Conservation (phyloP, 352 stramenopile genomes). For the Globisporangium orthogonon region DNA sequence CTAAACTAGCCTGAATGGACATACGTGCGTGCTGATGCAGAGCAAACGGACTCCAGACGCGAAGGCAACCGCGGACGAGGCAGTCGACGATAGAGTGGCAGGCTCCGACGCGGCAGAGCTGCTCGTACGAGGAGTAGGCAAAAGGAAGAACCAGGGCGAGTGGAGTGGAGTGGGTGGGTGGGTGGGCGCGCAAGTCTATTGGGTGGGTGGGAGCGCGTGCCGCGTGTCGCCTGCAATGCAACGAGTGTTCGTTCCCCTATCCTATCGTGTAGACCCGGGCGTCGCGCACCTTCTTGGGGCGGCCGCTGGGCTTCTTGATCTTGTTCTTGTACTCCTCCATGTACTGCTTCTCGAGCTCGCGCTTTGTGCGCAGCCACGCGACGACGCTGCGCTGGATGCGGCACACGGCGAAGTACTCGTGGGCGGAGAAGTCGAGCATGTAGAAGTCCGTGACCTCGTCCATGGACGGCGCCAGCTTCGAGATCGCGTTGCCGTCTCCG, state of each 20-base stretch:
- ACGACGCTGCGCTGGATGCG: slow-evolving; percentile 50
- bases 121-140: not conserved
- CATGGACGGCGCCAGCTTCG: slow-evolving; percentile 27
- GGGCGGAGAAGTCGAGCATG: slow-evolving; percentile 50
- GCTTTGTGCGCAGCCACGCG: slow-evolving; percentile 62
- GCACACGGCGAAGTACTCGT: slow-evolving; percentile 65
- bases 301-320: slow-evolving; percentile 77
- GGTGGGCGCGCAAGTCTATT: slow-evolving; percentile 3
- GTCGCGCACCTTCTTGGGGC: slow-evolving; percentile 70
- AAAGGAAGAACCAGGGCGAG: not conserved
- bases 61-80: slow-evolving; percentile 26
- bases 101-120: not conserved
- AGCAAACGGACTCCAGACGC: slow-evolving; percentile 18
- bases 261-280: slow-evolving; percentile 69
- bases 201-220: not conserved
- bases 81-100: slow-evolving; percentile 37
- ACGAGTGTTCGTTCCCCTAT: slow-evolving; percentile 14
- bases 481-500: slow-evolving; percentile 31
- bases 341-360: slow-evolving; percentile 57
- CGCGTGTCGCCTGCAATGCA: not conserved
- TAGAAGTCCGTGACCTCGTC: slow-evolving; percentile 29
- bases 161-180: not conserved
- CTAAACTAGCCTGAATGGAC: too few relatives aligned
- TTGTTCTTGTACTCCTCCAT: slow-evolving; percentile 85
- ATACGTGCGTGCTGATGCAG: slow-evolving; percentile 5